Evolutionary conservation across 345 rosid genomes (phyloP).

Genomic region (Camelina sativa): DNA sequence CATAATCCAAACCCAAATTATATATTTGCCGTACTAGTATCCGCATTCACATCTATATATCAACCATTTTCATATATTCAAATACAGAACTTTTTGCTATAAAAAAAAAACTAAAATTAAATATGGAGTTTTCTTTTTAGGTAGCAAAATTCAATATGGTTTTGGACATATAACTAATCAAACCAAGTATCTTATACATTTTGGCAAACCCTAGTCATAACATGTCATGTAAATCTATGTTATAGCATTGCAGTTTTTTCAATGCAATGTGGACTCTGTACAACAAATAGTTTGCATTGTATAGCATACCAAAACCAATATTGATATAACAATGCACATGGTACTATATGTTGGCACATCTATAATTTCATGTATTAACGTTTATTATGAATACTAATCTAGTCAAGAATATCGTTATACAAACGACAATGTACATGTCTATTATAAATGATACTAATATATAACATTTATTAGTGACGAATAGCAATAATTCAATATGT

Average conservation of each 20-base stretch:
- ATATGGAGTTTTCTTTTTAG: no score
- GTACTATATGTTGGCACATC: not conserved
- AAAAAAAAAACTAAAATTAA: not conserved
- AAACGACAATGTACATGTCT: not conserved
- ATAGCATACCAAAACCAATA: not conserved
- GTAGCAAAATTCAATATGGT: not conserved
- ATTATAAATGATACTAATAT: not conserved
- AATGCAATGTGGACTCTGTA: not conserved
- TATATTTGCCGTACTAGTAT: not conserved
- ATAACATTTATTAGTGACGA: not conserved
- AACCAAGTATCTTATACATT: not conserved
- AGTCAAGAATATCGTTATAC: not conserved
- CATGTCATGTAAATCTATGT: not conserved
- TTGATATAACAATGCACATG: not conserved
- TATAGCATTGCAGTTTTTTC: not conserved
- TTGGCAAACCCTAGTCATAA: not conserved
- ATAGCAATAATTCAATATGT: not conserved
- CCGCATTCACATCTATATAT: not conserved
- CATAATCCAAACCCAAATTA: no score
- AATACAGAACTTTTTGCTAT: not conserved
- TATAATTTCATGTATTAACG: not conserved
- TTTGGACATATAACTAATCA: not conserved
- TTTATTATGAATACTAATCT: not conserved
- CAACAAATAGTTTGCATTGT: not conserved
- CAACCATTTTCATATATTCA: not conserved